Evolutionary conservation across 1,139 yeast genomes (phyloP).

Genomic region (Wickerhamomyces sp.): DNA sequence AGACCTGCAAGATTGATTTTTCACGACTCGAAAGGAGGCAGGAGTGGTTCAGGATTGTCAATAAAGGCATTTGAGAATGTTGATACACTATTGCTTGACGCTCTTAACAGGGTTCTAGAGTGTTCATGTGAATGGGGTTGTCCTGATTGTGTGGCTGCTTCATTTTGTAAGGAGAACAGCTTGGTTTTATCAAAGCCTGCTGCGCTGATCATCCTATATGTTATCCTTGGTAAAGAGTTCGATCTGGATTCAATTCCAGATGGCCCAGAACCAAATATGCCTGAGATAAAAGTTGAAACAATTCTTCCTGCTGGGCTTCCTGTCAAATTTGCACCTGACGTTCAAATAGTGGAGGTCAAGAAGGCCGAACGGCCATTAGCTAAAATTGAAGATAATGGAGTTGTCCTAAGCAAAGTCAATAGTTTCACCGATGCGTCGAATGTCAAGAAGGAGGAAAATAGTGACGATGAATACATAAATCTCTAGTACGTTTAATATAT

Average conservation of each 20-base stretch:
- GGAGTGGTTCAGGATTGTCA: constrained; percentile 72
- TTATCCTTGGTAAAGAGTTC: constrained; percentile 41
- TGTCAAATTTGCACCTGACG: constrained; percentile 54
- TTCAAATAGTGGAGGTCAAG: constrained; percentile 49
- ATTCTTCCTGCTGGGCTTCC: constrained; percentile 46
- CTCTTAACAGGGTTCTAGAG: constrained; percentile 50
- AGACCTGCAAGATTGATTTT: constrained; percentile 86
- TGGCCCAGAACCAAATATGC: constrained; percentile 87
- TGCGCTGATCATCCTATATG: constrained; percentile 63
- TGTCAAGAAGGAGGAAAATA: neutral
- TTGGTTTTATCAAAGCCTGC: constrained; percentile 86
- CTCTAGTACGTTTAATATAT: neutral
- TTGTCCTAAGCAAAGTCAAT: constrained; percentile 1
- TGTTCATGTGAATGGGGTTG: constrained; percentile 89
- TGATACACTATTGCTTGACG: constrained; percentile 55
- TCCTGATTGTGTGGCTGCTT: constrained; percentile 77
- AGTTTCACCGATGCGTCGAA: neutral
- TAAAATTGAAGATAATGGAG: constrained; percentile 18
- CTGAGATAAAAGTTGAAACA: constrained; percentile 62
- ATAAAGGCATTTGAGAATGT: constrained; percentile 75
- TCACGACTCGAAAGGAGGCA: constrained; percentile 79
- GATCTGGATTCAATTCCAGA: constrained; percentile 50
- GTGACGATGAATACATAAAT: constrained; percentile 8
- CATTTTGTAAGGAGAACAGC: constrained; percentile 75
- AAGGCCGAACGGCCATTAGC: constrained; percentile 21